These are phyloP conservation scores for Capsicum chinense DNA, from an alignment of 257 asterid genomes.

Conservation along the genomic window DNA sequence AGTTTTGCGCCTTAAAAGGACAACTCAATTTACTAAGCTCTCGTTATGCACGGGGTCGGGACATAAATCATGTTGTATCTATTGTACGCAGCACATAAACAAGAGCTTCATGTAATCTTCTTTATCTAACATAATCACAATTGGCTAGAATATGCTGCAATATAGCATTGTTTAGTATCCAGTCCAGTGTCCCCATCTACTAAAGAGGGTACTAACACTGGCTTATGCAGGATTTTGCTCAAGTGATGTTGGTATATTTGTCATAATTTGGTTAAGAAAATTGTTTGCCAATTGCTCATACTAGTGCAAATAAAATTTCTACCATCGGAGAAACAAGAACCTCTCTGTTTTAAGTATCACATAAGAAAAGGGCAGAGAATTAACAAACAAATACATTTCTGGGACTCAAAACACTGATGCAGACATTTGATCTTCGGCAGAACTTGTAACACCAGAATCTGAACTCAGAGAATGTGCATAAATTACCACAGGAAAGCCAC, in stretches of 20 bases:
- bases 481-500: constrained; percentile 5
- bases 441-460: constrained; percentile 9
- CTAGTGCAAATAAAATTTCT: background rate
- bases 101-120: background rate
- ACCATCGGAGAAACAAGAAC: background rate
- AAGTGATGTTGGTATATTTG: too few species aligned
- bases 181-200: background rate
- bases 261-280: too few species aligned
- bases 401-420: background rate
- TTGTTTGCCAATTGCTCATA: background rate
- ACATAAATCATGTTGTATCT: background rate
- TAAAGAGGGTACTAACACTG: too few species aligned
- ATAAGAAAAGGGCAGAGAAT: background rate
- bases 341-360: background rate
- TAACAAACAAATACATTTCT: constrained; percentile 18
- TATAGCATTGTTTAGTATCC: background rate
- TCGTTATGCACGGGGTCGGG: background rate
- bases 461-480: constrained; percentile 26
- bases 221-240: too few species aligned
- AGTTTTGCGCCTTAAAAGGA: too few species aligned
- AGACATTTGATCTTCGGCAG: background rate
- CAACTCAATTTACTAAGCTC: background rate
- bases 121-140: background rate
- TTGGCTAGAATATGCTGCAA: background rate
- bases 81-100: background rate